Conservation (phyloP, 140 eudicot species). For the Bidens hawaiensis region DNA sequence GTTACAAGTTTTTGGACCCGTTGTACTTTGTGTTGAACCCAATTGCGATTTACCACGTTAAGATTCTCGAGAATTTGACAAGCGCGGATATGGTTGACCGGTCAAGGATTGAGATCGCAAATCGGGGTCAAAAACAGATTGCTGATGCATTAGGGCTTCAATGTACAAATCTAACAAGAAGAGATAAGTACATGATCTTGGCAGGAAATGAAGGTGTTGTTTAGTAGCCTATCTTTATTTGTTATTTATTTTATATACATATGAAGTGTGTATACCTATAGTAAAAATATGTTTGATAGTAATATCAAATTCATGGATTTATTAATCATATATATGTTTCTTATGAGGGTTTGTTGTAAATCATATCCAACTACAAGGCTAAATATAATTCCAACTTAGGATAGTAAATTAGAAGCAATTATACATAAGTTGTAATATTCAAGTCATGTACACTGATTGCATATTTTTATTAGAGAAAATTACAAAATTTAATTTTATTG, state of each 20-base stretch:
- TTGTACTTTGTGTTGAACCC: conserved; percentile 67
- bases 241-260: no score
- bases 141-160: conserved; percentile 57
- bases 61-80: conserved; percentile 30
- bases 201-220: conserved; percentile 74
- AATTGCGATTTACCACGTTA: conserved; percentile 26
- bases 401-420: no score
- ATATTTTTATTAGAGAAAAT: no score
- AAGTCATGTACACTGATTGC: no score
- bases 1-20: conserved; percentile 66
- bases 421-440: no score
- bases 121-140: conserved; percentile 50
- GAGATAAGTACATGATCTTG: conserved; percentile 67
- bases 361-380: no score
- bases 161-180: conserved; percentile 74
- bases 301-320: neutral
- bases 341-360: no score
- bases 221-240: no score
- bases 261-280: neutral
- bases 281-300: neutral
- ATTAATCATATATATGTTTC: neutral
- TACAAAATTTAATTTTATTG: no score
- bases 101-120: conserved; percentile 53
- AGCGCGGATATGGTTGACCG: neutral
- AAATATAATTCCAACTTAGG: no score